Percentiles rank a stretch among this genome's conserved stretches.
Conservation (phyloP, 805 yeast genomes). For the Vanderwaltozyma tropicalis region DNA sequence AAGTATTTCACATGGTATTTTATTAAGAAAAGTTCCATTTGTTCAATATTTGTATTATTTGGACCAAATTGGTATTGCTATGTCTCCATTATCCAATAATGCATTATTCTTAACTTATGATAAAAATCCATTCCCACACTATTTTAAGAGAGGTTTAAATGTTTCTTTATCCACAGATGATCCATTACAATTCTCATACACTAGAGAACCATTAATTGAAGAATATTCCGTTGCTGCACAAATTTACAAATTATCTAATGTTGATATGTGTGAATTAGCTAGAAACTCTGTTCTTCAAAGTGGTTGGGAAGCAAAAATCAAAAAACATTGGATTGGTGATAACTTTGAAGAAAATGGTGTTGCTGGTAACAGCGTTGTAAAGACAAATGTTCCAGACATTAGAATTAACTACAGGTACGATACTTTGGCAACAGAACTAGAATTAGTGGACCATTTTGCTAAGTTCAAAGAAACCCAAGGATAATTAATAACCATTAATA, state of each 20-base stretch:
- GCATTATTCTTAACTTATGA: constrained; percentile 93
- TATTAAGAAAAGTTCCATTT: constrained; percentile 87
- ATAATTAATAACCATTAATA: background rate
- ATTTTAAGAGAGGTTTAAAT: constrained; percentile 87
- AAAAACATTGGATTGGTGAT: constrained; percentile 87
- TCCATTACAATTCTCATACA: constrained; percentile 93
- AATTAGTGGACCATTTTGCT: constrained; percentile 53
- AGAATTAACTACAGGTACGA: constrained; percentile 78
- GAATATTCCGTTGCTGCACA: constrained; percentile 98
- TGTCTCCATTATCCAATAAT: constrained; percentile 96
- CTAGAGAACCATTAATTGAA: constrained; percentile 94
- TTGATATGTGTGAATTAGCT: constrained; percentile 96
- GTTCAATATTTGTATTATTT: constrained; percentile 87
- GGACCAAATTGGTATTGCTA: constrained; percentile 94
- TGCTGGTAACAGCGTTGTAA: constrained; percentile 82
- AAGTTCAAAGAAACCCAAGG: constrained; percentile 7
- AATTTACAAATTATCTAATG: constrained; percentile 85
- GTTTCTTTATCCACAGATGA: constrained; percentile 95
- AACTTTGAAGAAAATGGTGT: constrained; percentile 47
- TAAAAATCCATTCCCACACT: constrained; percentile 87
- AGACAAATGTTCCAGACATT: constrained; percentile 89
- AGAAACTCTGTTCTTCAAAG: constrained; percentile 84
- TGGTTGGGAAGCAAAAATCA: constrained; percentile 83
- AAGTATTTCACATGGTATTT: constrained; percentile 90
- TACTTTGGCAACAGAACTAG: constrained; percentile 62